These are phyloP conservation scores for Aureobasidium sp. DNA, from an alignment of 2,329 filamentous ascomycete genomes.

Conservation along the genomic window DNA sequence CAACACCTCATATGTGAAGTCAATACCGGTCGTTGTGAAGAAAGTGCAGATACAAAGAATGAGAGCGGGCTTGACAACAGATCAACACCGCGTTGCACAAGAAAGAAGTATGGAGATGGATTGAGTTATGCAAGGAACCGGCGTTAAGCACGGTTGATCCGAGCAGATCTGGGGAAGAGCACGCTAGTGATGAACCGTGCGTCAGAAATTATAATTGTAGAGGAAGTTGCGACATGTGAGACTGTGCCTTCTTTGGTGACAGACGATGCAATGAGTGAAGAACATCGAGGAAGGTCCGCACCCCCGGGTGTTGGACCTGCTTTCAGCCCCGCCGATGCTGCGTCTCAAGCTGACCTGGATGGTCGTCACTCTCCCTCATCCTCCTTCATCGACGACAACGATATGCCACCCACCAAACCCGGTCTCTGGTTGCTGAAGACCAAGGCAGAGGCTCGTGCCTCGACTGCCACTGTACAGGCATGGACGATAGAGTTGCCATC, in stretches of 20 bases:
- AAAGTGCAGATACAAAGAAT: not conserved
- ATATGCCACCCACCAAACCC: conserved; percentile 19
- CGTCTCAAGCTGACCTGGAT: not conserved
- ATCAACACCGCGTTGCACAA: conserved; percentile 14
- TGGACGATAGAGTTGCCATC: conserved; percentile 67
- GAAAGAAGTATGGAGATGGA: not conserved
- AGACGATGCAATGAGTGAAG: conserved; percentile 15
- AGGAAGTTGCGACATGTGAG: conserved; percentile 4
- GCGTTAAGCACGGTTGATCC: not conserved
- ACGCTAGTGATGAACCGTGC: conserved; percentile 13
- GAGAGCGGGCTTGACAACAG: not conserved
- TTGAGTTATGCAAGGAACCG: conserved; percentile 10
- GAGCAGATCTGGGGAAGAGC: conserved; percentile 9
- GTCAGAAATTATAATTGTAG: conserved; percentile 4
- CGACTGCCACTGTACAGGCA: conserved; percentile 49
- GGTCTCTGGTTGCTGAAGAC: conserved; percentile 39
- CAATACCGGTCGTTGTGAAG: not conserved
- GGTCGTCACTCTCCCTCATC: not conserved
- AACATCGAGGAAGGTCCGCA: conserved; percentile 16
- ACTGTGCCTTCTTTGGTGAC: not conserved
- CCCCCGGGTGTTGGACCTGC: conserved; percentile 14
- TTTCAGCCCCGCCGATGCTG: conserved; percentile 3
- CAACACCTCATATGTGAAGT: no score
- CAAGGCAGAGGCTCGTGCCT: conserved; percentile 44
- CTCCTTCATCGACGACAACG: conserved; percentile 17